A percentile compares a stretch with the other conserved stretches of the same genome.
Conservation (phyloP, 2,329 filamentous ascomycete species). For the Nigrospora sphaerica region DNA sequence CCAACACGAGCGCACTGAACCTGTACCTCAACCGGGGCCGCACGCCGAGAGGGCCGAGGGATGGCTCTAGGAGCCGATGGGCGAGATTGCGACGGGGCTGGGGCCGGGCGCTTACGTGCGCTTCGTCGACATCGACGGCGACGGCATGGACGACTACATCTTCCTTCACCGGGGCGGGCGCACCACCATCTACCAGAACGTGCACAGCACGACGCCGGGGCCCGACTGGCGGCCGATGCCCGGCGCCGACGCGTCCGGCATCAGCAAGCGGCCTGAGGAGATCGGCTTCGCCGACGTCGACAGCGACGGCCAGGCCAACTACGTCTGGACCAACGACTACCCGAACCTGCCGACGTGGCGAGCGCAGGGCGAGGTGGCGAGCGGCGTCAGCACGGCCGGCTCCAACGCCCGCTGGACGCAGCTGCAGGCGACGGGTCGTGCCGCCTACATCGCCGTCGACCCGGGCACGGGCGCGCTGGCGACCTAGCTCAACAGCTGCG, state of each 20-base stretch:
- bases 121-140: slow-evolving; percentile 14
- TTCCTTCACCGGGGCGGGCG: slow-evolving; percentile 4
- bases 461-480: slow-evolving; percentile 2
- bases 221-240: not conserved
- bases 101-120: slow-evolving; percentile 9
- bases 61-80: slow-evolving; percentile 1
- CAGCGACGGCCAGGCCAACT: slow-evolving; percentile 12
- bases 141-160: slow-evolving; percentile 14
- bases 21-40: slow-evolving; percentile 1
- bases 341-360: slow-evolving; percentile 8
- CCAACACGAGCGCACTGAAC: slow-evolving; percentile 3
- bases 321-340: slow-evolving; percentile 13
- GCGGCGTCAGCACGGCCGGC: slow-evolving; percentile 9
- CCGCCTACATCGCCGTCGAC: slow-evolving; percentile 5
- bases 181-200: slow-evolving; percentile 8
- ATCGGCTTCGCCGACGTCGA: slow-evolving; percentile 12
- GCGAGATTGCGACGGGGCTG: slow-evolving; percentile 6
- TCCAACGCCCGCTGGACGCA: slow-evolving; percentile 7
- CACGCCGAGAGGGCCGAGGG: not conserved
- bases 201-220: not conserved
- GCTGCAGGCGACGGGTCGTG: slow-evolving; percentile 2
- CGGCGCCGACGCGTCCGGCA: slow-evolving; percentile 7
- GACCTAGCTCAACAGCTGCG: slow-evolving; percentile 6
- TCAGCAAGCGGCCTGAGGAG: slow-evolving; percentile 9
- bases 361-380: slow-evolving; percentile 4